Base-by-base conservation (phyloP, 345 rosid genomes). In the Mercurialis annua region DNA sequence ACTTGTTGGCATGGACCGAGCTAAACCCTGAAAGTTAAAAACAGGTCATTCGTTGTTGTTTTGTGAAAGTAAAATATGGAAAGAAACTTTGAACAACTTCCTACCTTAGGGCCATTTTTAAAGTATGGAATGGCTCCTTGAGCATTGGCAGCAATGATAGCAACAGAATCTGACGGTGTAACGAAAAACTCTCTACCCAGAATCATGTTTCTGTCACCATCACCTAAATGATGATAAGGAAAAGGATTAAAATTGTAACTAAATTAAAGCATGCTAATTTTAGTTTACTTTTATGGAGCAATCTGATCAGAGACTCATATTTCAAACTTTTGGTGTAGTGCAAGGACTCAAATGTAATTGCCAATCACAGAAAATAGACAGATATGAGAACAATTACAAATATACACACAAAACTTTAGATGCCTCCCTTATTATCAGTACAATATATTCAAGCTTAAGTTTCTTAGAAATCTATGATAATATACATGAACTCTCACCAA, bases 1-100 rank as follows among this genome's bases (percentile, higher is more conserved):
- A 72, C 93, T 94, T 27, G 96, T 94, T 26, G 99, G 99, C 97
- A 94, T 89, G 31, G 97, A 94, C 76, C 95, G 86, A 61, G 99
- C 97, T 57, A 94, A 84, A 70, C 97, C 95, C 96, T 89, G 82
- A 38, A 80, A 70, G 60, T 29, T 60, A 34, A 54, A 66, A 53
- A 64, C 31, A 30, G 2, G 59, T 73, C 42, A 70, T 33, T 48
- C 50, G 16, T 62, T 33, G 29, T n/a, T 48, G 47, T 43, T 49
- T 36, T 33, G 26, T 24, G 8, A 24, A 53, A 18, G 15, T 29
- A 57, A 43, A 62, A 59, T 21, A 24, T 36, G 54, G 21, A 42
- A 50, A 47, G 49, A 59, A 16, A 64, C 31, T 64, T 30, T 47
- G 21, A 60, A 62, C 18, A 50, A 59, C 72, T 53, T 65, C 67